Conservation (phyloP, 129 eudicot species). For the Ambrosia artemisiifolia region DNA sequence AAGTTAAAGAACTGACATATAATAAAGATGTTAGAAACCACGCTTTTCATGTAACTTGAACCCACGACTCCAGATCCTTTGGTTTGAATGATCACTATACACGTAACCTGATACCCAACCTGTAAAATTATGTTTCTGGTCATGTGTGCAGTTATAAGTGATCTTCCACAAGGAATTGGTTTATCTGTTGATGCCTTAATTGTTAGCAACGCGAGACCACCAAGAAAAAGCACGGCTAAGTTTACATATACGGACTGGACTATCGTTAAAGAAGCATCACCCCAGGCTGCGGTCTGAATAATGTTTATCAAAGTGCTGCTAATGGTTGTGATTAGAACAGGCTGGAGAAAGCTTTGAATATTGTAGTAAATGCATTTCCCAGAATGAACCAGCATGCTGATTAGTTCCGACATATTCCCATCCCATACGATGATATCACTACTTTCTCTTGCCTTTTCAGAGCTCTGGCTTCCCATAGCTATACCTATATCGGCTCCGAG, state of each 20-base stretch:
- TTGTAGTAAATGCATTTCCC: slow-evolving; percentile 29
- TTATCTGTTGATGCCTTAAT: slow-evolving; percentile 4
- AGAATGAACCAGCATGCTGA: slow-evolving; percentile 5
- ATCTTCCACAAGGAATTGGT: neutral
- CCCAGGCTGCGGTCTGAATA: neutral
- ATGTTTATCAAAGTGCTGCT: slow-evolving; percentile 22
- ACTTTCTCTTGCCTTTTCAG: slow-evolving; percentile 24
- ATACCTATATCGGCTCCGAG: slow-evolving; percentile 34
- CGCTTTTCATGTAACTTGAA: neutral
- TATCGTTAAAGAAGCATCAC: slow-evolving; percentile 30
- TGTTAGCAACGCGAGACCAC: slow-evolving; percentile 36
- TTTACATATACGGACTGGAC: slow-evolving; percentile 18
- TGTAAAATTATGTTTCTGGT: slow-evolving; percentile 34
- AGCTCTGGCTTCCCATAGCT: slow-evolving; percentile 31
- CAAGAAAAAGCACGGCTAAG: slow-evolving; percentile 21
- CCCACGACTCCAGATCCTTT: slow-evolving; percentile 18
- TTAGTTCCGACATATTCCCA: slow-evolving; percentile 4
- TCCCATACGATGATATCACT: slow-evolving; percentile 23
- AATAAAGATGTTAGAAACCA: slow-evolving; percentile 26
- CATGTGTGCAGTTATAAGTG: slow-evolving; percentile 28
- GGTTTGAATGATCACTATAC: slow-evolving; percentile 19
- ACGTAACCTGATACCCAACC: slow-evolving; percentile 22
- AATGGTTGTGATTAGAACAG: slow-evolving; percentile 19
- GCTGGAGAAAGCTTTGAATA: slow-evolving; percentile 29
- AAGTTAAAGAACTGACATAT: slow-evolving; percentile 35